A percentile compares a stretch with the other conserved stretches of the same genome.
phyloP scores from a whole-genome alignment of 192 early-diverging fungal species.

The Coemansia sp. region DNA sequence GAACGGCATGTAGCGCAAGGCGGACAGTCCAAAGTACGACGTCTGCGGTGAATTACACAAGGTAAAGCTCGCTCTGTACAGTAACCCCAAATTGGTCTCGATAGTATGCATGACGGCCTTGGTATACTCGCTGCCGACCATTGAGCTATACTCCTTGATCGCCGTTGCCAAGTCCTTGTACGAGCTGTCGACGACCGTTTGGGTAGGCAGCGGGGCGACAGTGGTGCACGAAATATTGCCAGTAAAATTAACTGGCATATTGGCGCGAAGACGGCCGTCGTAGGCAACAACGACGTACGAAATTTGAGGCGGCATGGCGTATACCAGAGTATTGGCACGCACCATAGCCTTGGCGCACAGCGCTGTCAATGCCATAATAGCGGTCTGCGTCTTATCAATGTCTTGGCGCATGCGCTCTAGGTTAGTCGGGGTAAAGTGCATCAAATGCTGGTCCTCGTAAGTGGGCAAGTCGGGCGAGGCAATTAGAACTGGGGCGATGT shows the following conservation, averaged over 20 bases:
- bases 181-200: conserved; percentile 12
- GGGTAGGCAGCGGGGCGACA: conserved; percentile 23
- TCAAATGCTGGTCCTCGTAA: conserved; percentile 42
- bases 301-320: conserved; percentile 15
- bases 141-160: conserved; percentile 34
- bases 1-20: conserved; percentile 43
- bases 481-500: conserved; percentile 43
- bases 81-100: conserved; percentile 37
- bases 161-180: conserved; percentile 25
- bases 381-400: conserved; percentile 28
- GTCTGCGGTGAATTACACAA: conserved; percentile 39
- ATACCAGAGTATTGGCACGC: conserved; percentile 28
- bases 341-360: conserved; percentile 28
- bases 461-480: conserved; percentile 27
- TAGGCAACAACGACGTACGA: conserved; percentile 46
- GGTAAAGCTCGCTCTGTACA: conserved; percentile 33
- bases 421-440: conserved; percentile 33
- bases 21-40: conserved; percentile 39
- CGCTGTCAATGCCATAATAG: conserved; percentile 22
- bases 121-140: conserved; percentile 30
- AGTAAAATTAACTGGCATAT: conserved; percentile 28
- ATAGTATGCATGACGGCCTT: conserved; percentile 35
- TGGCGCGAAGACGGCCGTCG: conserved; percentile 34
- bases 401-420: conserved; percentile 47
- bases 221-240: conserved; percentile 42